These are phyloP conservation scores for Purpureocillium lavendulum DNA, from an alignment of 2,329 filamentous ascomycete species.

Conservation along the genomic window DNA sequence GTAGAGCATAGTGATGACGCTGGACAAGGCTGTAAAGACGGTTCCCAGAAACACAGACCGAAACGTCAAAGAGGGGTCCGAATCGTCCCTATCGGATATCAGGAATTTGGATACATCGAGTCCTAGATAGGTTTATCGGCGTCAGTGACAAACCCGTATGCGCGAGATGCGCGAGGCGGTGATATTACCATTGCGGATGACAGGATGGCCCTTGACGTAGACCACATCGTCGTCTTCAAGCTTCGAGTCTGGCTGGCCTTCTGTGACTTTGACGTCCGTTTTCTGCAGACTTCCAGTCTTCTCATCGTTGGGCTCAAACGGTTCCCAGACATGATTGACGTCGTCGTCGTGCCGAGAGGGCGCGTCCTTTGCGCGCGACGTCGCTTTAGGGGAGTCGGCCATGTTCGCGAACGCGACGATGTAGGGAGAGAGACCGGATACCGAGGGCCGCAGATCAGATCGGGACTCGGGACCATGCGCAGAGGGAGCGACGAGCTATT, in stretches of 20 bases:
- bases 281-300: not conserved
- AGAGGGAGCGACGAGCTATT: no score
- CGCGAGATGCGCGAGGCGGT: no score
- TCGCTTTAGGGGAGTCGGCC: no score
- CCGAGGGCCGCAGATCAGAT: no score
- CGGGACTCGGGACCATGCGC: no score
- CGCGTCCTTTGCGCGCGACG: no score
- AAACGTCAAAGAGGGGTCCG: constrained; percentile 12
- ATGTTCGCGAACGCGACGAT: no score
- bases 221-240: not conserved
- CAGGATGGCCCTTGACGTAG: constrained; percentile 1
- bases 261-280: not conserved
- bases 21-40: constrained; percentile 10
- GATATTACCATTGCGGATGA: not conserved
- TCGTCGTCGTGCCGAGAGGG: no score
- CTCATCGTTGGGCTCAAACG: not conserved
- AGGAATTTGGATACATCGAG: constrained; percentile 12
- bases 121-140: not conserved
- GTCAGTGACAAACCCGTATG: not conserved
- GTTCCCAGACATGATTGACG: not conserved
- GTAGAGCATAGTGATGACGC: constrained; percentile 13
- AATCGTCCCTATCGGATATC: constrained; percentile 11
- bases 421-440: no score
- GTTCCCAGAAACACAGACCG: constrained; percentile 12
- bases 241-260: not conserved